Percentiles rank a stretch among this genome's conserved stretches.
These are phyloP conservation scores for Barnettozyma wickerhamii DNA, from an alignment of 805 yeast species.

Conservation along the genomic window DNA sequence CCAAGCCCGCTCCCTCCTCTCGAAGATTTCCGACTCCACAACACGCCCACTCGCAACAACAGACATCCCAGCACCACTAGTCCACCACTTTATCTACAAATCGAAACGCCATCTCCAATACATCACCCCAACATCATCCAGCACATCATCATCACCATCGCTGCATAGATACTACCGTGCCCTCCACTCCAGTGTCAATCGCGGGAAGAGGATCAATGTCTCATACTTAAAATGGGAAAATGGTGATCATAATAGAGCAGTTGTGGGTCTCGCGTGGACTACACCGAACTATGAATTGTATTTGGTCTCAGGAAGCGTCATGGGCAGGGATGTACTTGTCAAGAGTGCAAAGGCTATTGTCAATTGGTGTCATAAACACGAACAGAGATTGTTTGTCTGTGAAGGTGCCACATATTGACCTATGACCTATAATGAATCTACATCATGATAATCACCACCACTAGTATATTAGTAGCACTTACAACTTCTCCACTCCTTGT, in stretches of 20 bases:
- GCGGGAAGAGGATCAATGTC: slow-evolving; percentile 36
- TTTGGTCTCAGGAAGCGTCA: slow-evolving; percentile 53
- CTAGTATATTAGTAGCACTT: neutral
- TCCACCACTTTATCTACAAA: slow-evolving; percentile 81
- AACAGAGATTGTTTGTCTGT: slow-evolving; percentile 64
- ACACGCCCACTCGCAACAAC: slow-evolving; percentile 39
- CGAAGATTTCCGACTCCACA: slow-evolving; percentile 33
- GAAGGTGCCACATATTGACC: slow-evolving; percentile 65
- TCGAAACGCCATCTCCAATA: slow-evolving; percentile 65
- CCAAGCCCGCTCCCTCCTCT: slow-evolving; percentile 31
- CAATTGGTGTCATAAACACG: slow-evolving; percentile 71
- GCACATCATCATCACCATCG: slow-evolving; percentile 26
- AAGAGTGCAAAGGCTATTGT: slow-evolving; percentile 60
- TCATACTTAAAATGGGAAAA: slow-evolving; percentile 42
- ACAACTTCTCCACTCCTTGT: slow-evolving; percentile 1
- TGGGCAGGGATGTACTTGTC: slow-evolving; percentile 53
- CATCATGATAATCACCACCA: neutral
- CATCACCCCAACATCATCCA: slow-evolving; percentile 32
- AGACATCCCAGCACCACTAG: slow-evolving; percentile 50
- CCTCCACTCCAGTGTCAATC: slow-evolving; percentile 25
- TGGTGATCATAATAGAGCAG: slow-evolving; percentile 14
- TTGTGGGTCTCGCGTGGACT: slow-evolving; percentile 48
- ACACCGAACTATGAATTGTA: slow-evolving; percentile 61
- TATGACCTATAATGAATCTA: neutral
- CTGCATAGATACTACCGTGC: slow-evolving; percentile 22